A percentile compares a stretch with the other conserved stretches of the same genome.
Evolutionary conservation across 352 stramenopile genomes (phyloP).

Genomic region (Elongisporangium undulatum): DNA sequence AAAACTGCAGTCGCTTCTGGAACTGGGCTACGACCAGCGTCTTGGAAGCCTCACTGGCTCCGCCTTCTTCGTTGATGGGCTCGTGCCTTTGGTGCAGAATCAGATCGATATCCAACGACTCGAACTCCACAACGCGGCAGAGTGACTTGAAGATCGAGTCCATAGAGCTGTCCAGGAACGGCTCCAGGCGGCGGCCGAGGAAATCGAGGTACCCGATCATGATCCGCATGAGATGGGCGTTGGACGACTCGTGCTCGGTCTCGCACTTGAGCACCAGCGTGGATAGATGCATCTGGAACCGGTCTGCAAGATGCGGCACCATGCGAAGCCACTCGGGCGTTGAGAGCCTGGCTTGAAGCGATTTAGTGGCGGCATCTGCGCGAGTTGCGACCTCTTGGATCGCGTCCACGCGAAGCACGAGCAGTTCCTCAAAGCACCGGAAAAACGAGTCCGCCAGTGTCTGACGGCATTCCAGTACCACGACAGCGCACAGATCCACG

Average conservation of each 20-base stretch:
- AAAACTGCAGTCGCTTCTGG: constrained; percentile 68
- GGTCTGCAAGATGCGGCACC: constrained; percentile 50
- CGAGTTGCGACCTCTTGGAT: constrained; percentile 26
- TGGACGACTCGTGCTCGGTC: constrained; percentile 59
- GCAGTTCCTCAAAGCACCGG: constrained; percentile 71
- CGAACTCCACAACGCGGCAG: constrained; percentile 46
- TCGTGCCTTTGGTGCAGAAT: constrained; percentile 45
- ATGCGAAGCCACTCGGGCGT: constrained; percentile 52
- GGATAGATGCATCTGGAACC: constrained; percentile 69
- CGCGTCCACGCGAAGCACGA: constrained; percentile 55
- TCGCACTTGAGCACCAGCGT: constrained; percentile 55
- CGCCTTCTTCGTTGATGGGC: constrained; percentile 3
- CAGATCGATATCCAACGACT: constrained; percentile 70
- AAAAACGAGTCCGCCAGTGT: constrained; percentile 61
- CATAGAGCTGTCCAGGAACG: constrained; percentile 50
- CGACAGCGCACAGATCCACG: constrained; percentile 48
- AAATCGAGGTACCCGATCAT: constrained; percentile 67
- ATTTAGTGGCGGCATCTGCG: constrained; percentile 10
- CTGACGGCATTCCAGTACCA: constrained; percentile 47
- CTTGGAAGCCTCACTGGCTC: neutral
- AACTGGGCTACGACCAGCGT: constrained; percentile 61
- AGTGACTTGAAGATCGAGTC: constrained; percentile 42
- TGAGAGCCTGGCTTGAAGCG: constrained; percentile 21
- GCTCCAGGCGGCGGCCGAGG: constrained; percentile 27
- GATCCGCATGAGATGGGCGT: constrained; percentile 53